These are phyloP conservation scores for Pezicula carpinea DNA, from an alignment of 2,329 filamentous ascomycete genomes.

Conservation along the genomic window DNA sequence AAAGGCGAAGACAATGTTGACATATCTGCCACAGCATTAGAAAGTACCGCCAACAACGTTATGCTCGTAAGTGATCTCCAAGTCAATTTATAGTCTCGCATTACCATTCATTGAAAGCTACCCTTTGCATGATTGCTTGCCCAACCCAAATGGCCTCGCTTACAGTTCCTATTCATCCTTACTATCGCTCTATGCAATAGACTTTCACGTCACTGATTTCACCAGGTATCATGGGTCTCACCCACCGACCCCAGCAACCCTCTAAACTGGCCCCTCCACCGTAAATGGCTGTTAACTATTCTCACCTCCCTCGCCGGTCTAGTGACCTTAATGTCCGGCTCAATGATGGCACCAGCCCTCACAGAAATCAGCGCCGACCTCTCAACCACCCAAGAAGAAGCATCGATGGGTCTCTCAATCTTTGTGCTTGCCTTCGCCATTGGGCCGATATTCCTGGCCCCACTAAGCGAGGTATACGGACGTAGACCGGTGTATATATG, in stretches of 20 bases:
- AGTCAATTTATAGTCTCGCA: no score
- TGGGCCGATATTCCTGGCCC: conserved; percentile 54
- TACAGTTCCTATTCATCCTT: no score
- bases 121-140: no score
- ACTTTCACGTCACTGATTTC: background rate
- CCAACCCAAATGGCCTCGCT: no score
- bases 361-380: conserved; percentile 46
- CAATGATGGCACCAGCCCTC: conserved; percentile 47
- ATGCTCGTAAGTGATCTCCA: no score
- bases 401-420: background rate
- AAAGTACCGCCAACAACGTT: no score
- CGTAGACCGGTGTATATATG: conserved; percentile 33
- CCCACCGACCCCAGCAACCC: conserved; percentile 8
- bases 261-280: conserved; percentile 8
- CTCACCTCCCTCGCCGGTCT: conserved; percentile 42
- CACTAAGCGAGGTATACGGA: conserved; percentile 41
- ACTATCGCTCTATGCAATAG: no score
- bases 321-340: conserved; percentile 43
- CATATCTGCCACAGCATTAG: no score
- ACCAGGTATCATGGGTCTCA: conserved; percentile 23
- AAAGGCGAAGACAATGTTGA: no score
- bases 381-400: conserved; percentile 35
- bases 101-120: no score
- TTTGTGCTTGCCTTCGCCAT: conserved; percentile 41
- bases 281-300: conserved; percentile 43